A percentile compares a stretch with the other conserved stretches of the same genome.
Conservation (phyloP, 2,329 filamentous ascomycete genomes). For the Aspergillus sclerotialis region DNA sequence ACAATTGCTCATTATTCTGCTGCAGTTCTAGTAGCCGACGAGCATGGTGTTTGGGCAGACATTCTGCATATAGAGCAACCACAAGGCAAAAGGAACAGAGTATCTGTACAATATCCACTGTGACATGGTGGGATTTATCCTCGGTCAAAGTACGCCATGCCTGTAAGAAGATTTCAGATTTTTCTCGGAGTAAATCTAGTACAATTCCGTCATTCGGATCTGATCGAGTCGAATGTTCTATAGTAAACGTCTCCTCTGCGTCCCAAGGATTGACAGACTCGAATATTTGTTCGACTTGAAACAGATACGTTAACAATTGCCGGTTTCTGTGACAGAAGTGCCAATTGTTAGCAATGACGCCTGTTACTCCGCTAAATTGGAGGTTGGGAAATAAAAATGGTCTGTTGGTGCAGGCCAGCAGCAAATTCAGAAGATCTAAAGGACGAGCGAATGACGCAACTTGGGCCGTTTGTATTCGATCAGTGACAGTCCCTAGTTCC, state of each 20-base stretch:
- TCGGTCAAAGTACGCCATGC: constrained; percentile 37
- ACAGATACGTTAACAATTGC: constrained; percentile 43
- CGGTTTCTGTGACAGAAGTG: constrained; percentile 33
- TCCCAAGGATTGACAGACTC: constrained; percentile 18
- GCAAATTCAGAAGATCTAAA: constrained; percentile 58
- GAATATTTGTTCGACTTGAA: constrained; percentile 28
- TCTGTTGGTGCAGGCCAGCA: constrained; percentile 63
- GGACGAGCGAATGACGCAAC: constrained; percentile 59
- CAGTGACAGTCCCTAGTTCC: constrained; percentile 47
- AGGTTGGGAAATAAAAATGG: constrained; percentile 17
- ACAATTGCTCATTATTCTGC: constrained; percentile 22
- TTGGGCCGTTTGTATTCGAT: constrained; percentile 59
- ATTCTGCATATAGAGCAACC: constrained; percentile 30
- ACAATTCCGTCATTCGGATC: constrained; percentile 31
- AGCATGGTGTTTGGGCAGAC: constrained; percentile 22
- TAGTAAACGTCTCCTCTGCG: constrained; percentile 10
- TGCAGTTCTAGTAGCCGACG: constrained; percentile 23
- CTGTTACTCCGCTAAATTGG: constrained; percentile 18
- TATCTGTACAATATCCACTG: constrained; percentile 44
- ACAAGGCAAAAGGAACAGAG: constrained; percentile 44
- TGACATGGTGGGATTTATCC: constrained; percentile 41
- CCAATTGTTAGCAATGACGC: constrained; percentile 32
- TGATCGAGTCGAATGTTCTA: constrained; percentile 20
- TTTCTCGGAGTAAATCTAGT: constrained; percentile 40
- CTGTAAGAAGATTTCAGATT: constrained; percentile 39